Base-by-base conservation (phyloP, 1,139 yeast species). In the Yamadazyma epiphylla region DNA sequence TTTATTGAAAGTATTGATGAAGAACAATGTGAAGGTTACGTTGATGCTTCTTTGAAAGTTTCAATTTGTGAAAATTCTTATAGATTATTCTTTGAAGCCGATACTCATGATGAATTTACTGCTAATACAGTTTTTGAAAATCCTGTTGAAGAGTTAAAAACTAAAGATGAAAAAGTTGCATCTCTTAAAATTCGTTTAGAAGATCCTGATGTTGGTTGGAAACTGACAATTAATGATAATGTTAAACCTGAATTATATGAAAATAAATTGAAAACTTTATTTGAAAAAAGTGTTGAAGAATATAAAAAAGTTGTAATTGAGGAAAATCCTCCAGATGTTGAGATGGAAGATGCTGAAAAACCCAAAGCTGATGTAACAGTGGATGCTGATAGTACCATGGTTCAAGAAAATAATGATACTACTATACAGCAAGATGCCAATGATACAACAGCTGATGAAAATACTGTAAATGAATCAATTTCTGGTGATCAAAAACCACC, bases 1-100 rank as follows among this genome's bases (percentile, higher is more conserved):
- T 74, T 74, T 31, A 56, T 79, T 33, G 84, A 76, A 28, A 66
- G 62, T 25, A 75, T 74, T 16, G 77, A 66, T 23, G 80, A 74
- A 41, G 80, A 72, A n/a, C 67, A 62, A 41, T 74, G 83, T 28
- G 82, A 76, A 33, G 94, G 94, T 4, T 67, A 69, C 33, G 71
- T 81, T 6, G 72, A 72, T 33, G 78, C 94, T 17, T 83, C 80
- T n/a, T 63, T 91, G 54, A 79, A 80, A 50, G 91, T 94, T 12
- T 80, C 87, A 27, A 75, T 91, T 21, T 79, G 91, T 48, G 78
- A 80, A 48, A 83, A 82, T 43, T 79, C 89, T 3, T 94, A 87
- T 55, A 71, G 84, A 40, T 62, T 91, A 46, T 80, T 84, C 49
- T 87, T 89, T 51, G 95, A 86, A 50, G 72, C 82, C 4, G 81